A percentile compares a stretch with the other conserved stretches of the same genome.
These are phyloP conservation scores for Nemania abortiva DNA, from an alignment of 2,329 filamentous ascomycete species.

Conservation along the genomic window DNA sequence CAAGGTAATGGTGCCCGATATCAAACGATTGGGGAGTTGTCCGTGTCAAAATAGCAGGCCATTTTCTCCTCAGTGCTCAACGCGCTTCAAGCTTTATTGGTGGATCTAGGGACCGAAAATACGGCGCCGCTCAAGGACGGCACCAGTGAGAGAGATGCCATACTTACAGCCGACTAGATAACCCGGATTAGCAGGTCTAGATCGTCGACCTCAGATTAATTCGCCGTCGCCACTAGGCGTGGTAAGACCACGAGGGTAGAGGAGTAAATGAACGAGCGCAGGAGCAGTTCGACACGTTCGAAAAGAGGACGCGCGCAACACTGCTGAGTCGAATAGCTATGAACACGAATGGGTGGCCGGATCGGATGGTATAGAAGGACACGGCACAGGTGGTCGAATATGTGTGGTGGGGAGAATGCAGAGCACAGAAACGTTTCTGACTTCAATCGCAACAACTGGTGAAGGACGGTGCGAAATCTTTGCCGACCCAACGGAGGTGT, in stretches of 20 bases:
- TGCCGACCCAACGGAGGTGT: slow-evolving; percentile 5
- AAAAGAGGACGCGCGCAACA: slow-evolving; percentile 8
- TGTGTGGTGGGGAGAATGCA: slow-evolving; percentile 40
- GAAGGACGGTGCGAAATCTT: slow-evolving; percentile 11
- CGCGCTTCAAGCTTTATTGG: slow-evolving; percentile 7
- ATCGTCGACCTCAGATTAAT: neutral
- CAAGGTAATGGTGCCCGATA: slow-evolving; percentile 1
- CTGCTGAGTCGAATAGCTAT: neutral
- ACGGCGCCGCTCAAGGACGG: neutral
- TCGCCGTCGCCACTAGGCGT: slow-evolving; percentile 15
- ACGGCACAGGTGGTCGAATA: slow-evolving; percentile 31
- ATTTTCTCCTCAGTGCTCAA: slow-evolving; percentile 2
- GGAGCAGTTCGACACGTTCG: slow-evolving; percentile 3
- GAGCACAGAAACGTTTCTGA: slow-evolving; percentile 34
- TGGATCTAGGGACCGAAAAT: neutral
- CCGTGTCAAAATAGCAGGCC: slow-evolving; percentile 5
- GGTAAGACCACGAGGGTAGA: slow-evolving; percentile 10
- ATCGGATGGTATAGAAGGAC: slow-evolving; percentile 28
- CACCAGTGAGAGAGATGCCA: neutral
- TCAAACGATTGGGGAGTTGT: slow-evolving; percentile 24
- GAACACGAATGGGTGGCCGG: slow-evolving; percentile 8
- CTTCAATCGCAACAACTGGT: slow-evolving; percentile 33
- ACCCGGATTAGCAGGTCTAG: slow-evolving; percentile 7
- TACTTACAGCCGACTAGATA: slow-evolving; percentile 22
- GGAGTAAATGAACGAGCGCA: neutral